Percentiles rank a stretch among this genome's conserved stretches.
Evolutionary conservation across 2,329 filamentous ascomycete genomes (phyloP).

Genomic region (Colletotrichum lupini): DNA sequence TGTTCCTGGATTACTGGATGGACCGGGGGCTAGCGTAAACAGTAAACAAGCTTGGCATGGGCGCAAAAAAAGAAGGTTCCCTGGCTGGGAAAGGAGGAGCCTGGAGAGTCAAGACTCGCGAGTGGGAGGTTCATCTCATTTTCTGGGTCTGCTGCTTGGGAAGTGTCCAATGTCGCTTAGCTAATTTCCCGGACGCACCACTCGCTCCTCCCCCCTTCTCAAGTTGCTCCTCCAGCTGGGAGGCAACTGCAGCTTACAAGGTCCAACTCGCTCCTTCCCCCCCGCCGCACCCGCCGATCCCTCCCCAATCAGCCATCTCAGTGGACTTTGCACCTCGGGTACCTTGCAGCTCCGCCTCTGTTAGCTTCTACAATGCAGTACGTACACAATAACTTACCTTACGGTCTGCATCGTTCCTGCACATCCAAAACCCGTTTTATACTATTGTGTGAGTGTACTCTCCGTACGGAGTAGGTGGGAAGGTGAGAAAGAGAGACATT

Average conservation of each 20-base stretch:
- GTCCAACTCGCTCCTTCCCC: not conserved
- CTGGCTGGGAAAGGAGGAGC: not conserved
- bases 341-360: conserved; percentile 31
- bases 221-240: too few relatives aligned
- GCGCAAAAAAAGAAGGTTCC: not conserved
- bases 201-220: not conserved
- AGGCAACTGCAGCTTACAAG: not conserved
- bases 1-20: not conserved
- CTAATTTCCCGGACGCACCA: conserved; percentile 36
- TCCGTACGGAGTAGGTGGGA: too few relatives aligned
- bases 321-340: conserved; percentile 12
- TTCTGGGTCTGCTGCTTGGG: conserved; percentile 23
- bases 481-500: too few relatives aligned
- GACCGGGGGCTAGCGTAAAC: not conserved
- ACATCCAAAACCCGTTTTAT: not conserved
- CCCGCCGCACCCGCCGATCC: conserved; percentile 25
- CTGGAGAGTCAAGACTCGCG: too few relatives aligned
- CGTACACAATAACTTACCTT: too few relatives aligned
- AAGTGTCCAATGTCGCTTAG: conserved; percentile 37
- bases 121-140: conserved; percentile 31
- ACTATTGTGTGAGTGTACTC: not conserved
- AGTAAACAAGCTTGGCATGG: conserved; percentile 1
- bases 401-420: not conserved
- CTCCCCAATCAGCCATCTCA: conserved; percentile 18
- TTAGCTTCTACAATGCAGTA: conserved; percentile 1